Evolutionary conservation across 2,329 filamentous ascomycete species (phyloP).

Genomic region (Emergomyces africanus): DNA sequence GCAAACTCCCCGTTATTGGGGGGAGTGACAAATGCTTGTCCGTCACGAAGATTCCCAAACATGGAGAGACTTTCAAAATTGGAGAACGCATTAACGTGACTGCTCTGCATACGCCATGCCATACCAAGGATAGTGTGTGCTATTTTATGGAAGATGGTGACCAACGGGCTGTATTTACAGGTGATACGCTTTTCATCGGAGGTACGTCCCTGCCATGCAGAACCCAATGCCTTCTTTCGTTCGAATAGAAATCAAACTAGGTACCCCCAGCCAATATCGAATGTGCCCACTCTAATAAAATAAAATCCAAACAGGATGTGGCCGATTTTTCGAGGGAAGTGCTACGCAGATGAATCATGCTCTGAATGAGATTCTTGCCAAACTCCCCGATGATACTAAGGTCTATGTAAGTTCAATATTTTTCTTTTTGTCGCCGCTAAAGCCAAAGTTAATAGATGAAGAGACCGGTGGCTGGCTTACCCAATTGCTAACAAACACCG

Average conservation of each 20-base stretch:
- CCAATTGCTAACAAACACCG: neutral
- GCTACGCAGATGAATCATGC: constrained; percentile 86
- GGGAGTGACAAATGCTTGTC: constrained; percentile 76
- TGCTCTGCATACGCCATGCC: constrained; percentile 89
- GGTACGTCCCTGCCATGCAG: constrained; percentile 39
- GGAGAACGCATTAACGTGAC: constrained; percentile 68
- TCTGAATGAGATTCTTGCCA: constrained; percentile 69
- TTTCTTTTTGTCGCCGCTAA: neutral
- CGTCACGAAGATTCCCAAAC: constrained; percentile 62
- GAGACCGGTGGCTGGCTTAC: neutral
- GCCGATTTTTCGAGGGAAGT: constrained; percentile 88
- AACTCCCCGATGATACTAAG: constrained; percentile 76
- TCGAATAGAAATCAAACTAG: neutral
- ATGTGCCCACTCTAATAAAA: neutral
- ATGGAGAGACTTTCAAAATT: constrained; percentile 68
- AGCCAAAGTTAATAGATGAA: neutral
- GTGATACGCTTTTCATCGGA: constrained; percentile 90
- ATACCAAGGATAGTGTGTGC: constrained; percentile 98
- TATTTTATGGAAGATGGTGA: constrained; percentile 72
- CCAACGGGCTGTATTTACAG: constrained; percentile 75
- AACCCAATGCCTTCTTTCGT: neutral
- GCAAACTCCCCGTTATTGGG: constrained; percentile 48
- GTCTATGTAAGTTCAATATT: constrained; percentile 57
- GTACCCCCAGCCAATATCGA: neutral
- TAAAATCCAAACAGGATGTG: constrained; percentile 53